Evolutionary conservation across 371 early-diverging fungal genomes (phyloP), one percentile per base, ranked within the genome.

Genomic region (Mortierella sp.): DNA sequence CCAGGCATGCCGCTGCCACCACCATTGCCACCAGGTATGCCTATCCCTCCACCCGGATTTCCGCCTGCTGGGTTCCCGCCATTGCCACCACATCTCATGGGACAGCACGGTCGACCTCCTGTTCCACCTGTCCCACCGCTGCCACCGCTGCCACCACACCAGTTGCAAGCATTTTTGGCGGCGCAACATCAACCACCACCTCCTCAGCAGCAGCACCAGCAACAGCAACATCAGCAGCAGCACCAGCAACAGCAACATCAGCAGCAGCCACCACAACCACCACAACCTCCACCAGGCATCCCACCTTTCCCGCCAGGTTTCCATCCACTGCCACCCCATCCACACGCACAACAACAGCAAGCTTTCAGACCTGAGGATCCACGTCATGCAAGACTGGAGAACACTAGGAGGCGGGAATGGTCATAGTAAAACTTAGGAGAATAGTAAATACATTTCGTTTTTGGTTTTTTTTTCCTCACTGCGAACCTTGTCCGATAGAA

Each of bases 231-330:
- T 7, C 34, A 34, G n/a, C 57, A 55, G 13, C 49, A 56, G 6
- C 39, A 30, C 50, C 78, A 69, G 16, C 78, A 72, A 31, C 73
- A 67, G 46, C 72, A 58, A 23, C 78, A 71, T 4, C 71, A 4
- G 10, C 34, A 4, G 10, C 34, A 34, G 34, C 34, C 4, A 10
- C 34, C 4, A 10, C 34, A 4, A 7, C 34, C 4, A 10, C 34
- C 4, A 34, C 34, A 34, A 47, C 47, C 54, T n/a, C 19, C 38
- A 5, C 54, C 53, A 34, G 53, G 48, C 1, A 19, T 47, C 12
- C 58, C 64, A 38, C 65, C 66, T 6, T 47, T 58, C 18, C 58
- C 54, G 13, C 54, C 58, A 14, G 47, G 54, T 21, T 65, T 64
- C 45, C 64, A 28, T 43, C 55, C 55, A 24, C 63, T 55, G 38